A percentile compares a stretch with the other conserved stretches of the same genome.
phyloP scores from a whole-genome alignment of 2,329 filamentous ascomycete species.

The Samsoniella hepiali region DNA sequence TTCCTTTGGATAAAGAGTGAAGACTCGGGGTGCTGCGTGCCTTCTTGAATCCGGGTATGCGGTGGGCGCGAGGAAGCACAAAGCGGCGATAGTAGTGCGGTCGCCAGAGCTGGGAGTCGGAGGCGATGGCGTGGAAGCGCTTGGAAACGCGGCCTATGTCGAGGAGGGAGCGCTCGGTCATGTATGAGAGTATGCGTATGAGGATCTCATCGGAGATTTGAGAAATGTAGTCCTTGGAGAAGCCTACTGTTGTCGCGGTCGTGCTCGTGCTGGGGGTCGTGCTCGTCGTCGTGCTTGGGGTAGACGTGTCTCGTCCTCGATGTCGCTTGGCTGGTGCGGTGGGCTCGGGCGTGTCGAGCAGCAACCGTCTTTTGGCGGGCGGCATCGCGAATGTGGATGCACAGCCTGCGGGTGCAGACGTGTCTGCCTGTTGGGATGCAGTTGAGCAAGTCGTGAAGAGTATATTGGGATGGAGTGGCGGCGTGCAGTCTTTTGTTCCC shows the following conservation, averaged over 20 bases:
- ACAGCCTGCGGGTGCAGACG: not conserved
- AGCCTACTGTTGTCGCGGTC: not conserved
- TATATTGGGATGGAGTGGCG: not conserved
- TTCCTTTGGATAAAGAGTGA: slow-evolving; percentile 25
- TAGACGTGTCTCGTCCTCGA: not conserved
- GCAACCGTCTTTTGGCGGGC: slow-evolving; percentile 4
- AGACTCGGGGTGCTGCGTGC: slow-evolving; percentile 24
- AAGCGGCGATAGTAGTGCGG: slow-evolving; percentile 83
- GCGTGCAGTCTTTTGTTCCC: not conserved
- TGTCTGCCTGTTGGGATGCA: not conserved
- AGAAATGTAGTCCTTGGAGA: slow-evolving; percentile 59
- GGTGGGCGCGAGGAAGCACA: slow-evolving; percentile 74
- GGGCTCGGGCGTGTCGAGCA: not conserved
- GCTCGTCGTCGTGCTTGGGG: not conserved
- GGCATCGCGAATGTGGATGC: not conserved
- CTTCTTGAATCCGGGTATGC: slow-evolving; percentile 63
- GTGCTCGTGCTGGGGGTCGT: slow-evolving; percentile 1
- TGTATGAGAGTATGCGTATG: slow-evolving; percentile 74
- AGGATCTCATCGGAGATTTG: slow-evolving; percentile 82
- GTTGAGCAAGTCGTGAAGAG: no score
- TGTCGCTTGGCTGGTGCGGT: not conserved
- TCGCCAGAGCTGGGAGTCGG: slow-evolving; percentile 89
- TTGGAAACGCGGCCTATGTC: slow-evolving; percentile 63
- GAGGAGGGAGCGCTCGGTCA: slow-evolving; percentile 68
- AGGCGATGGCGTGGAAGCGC: slow-evolving; percentile 68